A percentile compares a stretch with the other conserved stretches of the same genome.
Evolutionary conservation across 2,329 filamentous ascomycete genomes (phyloP).

Genomic region (Aureobasidium leucospermi): DNA sequence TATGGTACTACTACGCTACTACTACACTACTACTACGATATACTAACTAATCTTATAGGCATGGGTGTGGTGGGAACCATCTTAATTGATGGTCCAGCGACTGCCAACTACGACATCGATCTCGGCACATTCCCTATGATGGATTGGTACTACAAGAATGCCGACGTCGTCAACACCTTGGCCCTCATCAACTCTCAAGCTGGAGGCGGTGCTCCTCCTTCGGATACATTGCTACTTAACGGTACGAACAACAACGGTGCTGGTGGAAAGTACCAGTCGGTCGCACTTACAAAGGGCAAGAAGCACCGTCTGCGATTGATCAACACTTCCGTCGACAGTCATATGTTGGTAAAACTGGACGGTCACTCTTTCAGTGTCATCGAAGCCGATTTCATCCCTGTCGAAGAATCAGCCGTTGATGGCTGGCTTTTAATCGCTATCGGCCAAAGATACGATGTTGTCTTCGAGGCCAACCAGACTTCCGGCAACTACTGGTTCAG

Average conservation of each 20-base stretch:
- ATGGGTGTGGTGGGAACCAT: conserved; percentile 37
- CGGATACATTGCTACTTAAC: conserved; percentile 38
- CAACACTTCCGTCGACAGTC: conserved; percentile 39
- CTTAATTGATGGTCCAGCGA: conserved; percentile 36
- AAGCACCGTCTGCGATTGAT: conserved; percentile 39
- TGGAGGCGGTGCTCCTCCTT: conserved; percentile 25
- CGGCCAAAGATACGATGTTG: conserved; percentile 41
- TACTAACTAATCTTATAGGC: too few species aligned
- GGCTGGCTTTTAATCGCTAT: conserved; percentile 33
- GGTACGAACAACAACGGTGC: conserved; percentile 35
- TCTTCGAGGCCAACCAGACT: conserved; percentile 40
- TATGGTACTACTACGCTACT: too few species aligned
- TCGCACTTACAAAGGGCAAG: conserved; percentile 27
- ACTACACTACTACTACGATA: too few species aligned
- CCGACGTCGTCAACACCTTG: conserved; percentile 24
- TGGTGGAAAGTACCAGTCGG: conserved; percentile 21
- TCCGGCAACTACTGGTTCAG: conserved; percentile 40
- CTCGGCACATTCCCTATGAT: conserved; percentile 24
- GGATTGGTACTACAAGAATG: conserved; percentile 27
- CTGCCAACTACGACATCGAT: conserved; percentile 33
- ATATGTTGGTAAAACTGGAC: conserved; percentile 34
- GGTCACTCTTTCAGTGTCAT: conserved; percentile 29
- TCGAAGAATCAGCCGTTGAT: conserved; percentile 18
- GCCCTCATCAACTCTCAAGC: conserved; percentile 24
- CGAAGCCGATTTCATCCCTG: conserved; percentile 31